Base-by-base conservation (phyloP, 495 filamentous ascomycete genomes). In the Aspergillus homomorphus region DNA sequence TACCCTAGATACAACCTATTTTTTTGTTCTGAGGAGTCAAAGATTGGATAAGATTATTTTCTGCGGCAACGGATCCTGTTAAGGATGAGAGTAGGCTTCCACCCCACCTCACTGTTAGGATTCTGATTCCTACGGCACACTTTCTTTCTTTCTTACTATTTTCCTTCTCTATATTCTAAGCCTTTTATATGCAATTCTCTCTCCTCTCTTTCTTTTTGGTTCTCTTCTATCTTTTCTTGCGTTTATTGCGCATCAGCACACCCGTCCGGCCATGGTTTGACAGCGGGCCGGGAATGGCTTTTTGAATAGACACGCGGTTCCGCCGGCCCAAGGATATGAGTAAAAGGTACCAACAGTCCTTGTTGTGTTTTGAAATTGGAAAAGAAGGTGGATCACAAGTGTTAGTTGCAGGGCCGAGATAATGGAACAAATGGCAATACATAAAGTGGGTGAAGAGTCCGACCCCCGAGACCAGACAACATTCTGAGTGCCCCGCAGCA, bases 201-300 rank as follows among this genome's bases (percentile, higher is more conserved):
- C 1, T 45, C 44, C 26, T 26, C 22, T 45, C 44, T 54, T 44
- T 24, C 41, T 18, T n/a, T n/a, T n/a, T n/a, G n/a, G n/a, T n/a
- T n/a, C 26, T 45, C 1, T 45, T 44, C 26, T 26, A 14, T 45
- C 44, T 54, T 44, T 24, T 10, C 41, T 18, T 45, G 38, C 45
- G 1, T 23, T 3, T 42, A 20, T 43, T 43, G 42, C 38, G 26
- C 42, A 52, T 16, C 46, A 28, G n/a, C 51, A 46, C 15, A 23
- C 41, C 48, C 20, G 44, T 26, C 54, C 51, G 49, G 38, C 43
- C 22, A 56, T 59, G 58, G 52, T 57, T 57, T 66, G 61, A 64
- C 59, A 67, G 56, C 59, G 61, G 61, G 59, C 52, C 64, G 55
- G 49, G 28, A 61, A 55, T 62, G 50, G 54, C 51, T 26, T 55